Percentiles rank a stretch among this genome's conserved stretches.
These are phyloP conservation scores for Croton laevigatus DNA, from an alignment of 441 rosid species.

Conservation along the genomic window DNA sequence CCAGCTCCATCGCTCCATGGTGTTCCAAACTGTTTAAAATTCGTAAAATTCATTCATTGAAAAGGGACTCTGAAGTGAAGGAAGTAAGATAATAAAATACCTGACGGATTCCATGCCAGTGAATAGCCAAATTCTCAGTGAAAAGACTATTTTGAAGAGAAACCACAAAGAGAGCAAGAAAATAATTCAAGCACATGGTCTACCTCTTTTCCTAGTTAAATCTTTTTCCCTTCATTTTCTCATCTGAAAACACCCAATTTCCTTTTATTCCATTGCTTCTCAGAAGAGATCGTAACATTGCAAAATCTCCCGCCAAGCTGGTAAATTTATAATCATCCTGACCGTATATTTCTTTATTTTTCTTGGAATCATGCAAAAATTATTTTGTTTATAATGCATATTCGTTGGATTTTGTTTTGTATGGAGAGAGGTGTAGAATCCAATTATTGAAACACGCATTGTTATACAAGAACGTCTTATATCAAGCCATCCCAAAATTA, in stretches of 20 bases:
- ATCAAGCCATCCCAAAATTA: too few species aligned
- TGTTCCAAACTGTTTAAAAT: constrained; percentile 8
- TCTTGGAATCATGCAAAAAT: not conserved
- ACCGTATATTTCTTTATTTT: not conserved
- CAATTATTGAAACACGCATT: too few species aligned
- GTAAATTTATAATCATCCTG: not conserved
- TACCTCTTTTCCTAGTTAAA: not conserved
- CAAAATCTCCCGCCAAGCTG: not conserved
- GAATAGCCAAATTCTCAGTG: constrained; percentile 57
- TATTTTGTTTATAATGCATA: not conserved
- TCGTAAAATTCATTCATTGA: too few species aligned
- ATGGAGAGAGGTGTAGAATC: too few species aligned
- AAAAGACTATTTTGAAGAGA: constrained; percentile 44
- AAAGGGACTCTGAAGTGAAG: not conserved
- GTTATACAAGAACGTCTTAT: too few species aligned
- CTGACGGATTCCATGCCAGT: constrained; percentile 86
- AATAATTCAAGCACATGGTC: not conserved
- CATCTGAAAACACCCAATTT: not conserved
- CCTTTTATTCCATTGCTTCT: not conserved
- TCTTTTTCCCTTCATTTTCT: not conserved
- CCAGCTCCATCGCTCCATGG: constrained; percentile 22
- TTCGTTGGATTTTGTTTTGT: not conserved
- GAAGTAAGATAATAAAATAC: constrained; percentile 16
- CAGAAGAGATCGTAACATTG: not conserved
- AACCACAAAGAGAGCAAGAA: not conserved